Conservation (phyloP, 495 filamentous ascomycete genomes). For the Halenospora varia region DNA sequence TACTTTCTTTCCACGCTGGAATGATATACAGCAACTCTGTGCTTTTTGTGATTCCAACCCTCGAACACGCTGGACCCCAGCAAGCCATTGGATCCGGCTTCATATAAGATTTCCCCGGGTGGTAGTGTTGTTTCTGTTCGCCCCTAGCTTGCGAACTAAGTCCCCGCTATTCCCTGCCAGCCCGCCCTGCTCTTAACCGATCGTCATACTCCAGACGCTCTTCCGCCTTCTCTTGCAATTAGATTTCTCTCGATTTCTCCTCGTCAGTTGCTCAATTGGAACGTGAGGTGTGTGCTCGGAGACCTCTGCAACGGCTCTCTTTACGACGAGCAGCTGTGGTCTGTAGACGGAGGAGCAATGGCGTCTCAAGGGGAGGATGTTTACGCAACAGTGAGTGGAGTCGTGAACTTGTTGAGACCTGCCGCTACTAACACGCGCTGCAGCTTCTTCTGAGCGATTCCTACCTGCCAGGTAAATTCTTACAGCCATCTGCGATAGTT, state of each 20-base stretch:
- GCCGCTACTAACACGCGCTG: slow-evolving; percentile 7
- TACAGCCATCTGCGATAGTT: slow-evolving; percentile 13
- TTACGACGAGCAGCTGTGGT: slow-evolving; percentile 8
- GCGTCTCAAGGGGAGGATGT: slow-evolving; percentile 45
- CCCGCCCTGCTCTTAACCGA: background rate
- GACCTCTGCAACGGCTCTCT: background rate
- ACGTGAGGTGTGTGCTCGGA: background rate
- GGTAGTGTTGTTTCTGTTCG: too few relatives aligned
- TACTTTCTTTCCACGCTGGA: too few relatives aligned
- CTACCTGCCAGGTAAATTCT: slow-evolving; percentile 77
- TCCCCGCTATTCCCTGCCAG: background rate
- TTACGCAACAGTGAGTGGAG: slow-evolving; percentile 48
- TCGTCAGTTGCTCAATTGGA: background rate
- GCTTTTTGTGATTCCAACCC: too few relatives aligned
- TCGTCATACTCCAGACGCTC: background rate
- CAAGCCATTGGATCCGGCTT: too few relatives aligned
- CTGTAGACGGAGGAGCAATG: slow-evolving; percentile 23
- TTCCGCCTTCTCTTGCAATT: background rate
- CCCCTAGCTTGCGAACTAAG: background rate
- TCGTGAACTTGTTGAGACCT: background rate
- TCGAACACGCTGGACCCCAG: too few relatives aligned
- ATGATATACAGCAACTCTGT: too few relatives aligned
- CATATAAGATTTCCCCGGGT: too few relatives aligned
- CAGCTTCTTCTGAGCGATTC: slow-evolving; percentile 86
- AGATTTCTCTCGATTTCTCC: background rate